Percentiles rank a stretch among this genome's conserved stretches.
These are phyloP conservation scores for Triglochin maritima DNA, from an alignment of 106 monocot species.

Conservation along the genomic window DNA sequence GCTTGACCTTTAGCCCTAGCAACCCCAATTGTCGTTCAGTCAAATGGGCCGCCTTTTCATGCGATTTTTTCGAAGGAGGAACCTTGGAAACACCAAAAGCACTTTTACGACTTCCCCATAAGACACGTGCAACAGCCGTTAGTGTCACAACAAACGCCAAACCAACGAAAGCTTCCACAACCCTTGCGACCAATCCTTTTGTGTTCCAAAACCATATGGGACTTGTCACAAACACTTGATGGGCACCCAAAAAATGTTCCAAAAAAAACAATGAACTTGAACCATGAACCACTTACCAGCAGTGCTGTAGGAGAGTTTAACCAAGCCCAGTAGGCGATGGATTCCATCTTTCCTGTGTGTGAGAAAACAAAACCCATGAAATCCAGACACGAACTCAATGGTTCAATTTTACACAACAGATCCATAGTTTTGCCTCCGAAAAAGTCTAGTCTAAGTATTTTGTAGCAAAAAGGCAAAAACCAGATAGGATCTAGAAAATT, in stretches of 20 bases:
- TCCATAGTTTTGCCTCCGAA: no score
- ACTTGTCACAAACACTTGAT: slow-evolving; percentile 33
- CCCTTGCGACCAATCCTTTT: slow-evolving; percentile 31
- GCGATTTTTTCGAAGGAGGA: slow-evolving; percentile 7
- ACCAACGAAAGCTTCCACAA: slow-evolving; percentile 22
- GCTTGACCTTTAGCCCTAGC: slow-evolving; percentile 40
- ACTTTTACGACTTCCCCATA: slow-evolving; percentile 21
- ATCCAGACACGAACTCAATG: no score
- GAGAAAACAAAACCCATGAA: neutral
- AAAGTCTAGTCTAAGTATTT: no score
- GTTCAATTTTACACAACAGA: no score
- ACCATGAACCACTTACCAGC: slow-evolving; percentile 23
- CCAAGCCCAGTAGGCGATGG: slow-evolving; percentile 1
- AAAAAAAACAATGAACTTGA: neutral
- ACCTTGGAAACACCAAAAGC: neutral
- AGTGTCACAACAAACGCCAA: slow-evolving; percentile 30
- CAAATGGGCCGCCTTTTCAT: slow-evolving; percentile 20
- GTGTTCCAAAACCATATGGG: slow-evolving; percentile 1
- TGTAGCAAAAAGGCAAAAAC: no score
- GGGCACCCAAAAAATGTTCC: neutral
- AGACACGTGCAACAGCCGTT: slow-evolving; percentile 36
- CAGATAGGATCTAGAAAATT: no score
- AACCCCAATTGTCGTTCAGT: slow-evolving; percentile 49
- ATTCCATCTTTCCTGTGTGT: neutral
- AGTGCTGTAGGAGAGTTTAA: slow-evolving; percentile 13